These are phyloP conservation scores for Diplocarpon mali DNA, from an alignment of 2,329 filamentous ascomycete genomes.

Conservation along the genomic window DNA sequence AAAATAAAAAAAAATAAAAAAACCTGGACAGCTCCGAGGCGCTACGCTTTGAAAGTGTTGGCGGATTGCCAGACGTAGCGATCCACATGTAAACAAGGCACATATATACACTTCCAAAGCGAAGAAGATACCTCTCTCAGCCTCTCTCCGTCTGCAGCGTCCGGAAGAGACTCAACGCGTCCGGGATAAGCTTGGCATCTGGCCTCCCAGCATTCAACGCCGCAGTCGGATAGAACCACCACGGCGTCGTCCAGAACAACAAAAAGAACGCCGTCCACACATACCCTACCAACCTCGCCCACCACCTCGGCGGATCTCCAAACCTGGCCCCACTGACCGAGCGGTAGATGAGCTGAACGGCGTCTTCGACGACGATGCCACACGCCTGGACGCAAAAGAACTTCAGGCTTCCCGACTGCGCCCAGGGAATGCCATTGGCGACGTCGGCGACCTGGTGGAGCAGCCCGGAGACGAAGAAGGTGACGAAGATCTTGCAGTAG, in stretches of 20 bases:
- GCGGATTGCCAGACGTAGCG: too few relatives aligned
- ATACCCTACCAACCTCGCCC: constrained; percentile 6
- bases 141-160: too few relatives aligned
- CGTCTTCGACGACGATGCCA: constrained; percentile 26
- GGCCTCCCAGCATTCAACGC: background rate
- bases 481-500: constrained; percentile 24
- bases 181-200: background rate
- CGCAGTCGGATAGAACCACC: constrained; percentile 5
- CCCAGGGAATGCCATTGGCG: constrained; percentile 10
- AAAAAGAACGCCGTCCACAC: constrained; percentile 18
- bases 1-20: too few relatives aligned
- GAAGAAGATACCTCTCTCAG: too few relatives aligned
- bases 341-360: constrained; percentile 18
- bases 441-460: constrained; percentile 18
- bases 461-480: constrained; percentile 25
- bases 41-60: too few relatives aligned
- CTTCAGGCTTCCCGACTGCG: constrained; percentile 13
- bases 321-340: background rate
- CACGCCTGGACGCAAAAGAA: constrained; percentile 21
- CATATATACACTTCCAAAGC: too few relatives aligned
- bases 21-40: too few relatives aligned
- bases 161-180: background rate
- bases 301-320: background rate
- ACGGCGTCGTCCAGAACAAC: constrained; percentile 7
- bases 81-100: too few relatives aligned